These are phyloP conservation scores for Naganishia vaughanmartiniae DNA, from an alignment of 768 basidiomycete species.

Conservation along the genomic window DNA sequence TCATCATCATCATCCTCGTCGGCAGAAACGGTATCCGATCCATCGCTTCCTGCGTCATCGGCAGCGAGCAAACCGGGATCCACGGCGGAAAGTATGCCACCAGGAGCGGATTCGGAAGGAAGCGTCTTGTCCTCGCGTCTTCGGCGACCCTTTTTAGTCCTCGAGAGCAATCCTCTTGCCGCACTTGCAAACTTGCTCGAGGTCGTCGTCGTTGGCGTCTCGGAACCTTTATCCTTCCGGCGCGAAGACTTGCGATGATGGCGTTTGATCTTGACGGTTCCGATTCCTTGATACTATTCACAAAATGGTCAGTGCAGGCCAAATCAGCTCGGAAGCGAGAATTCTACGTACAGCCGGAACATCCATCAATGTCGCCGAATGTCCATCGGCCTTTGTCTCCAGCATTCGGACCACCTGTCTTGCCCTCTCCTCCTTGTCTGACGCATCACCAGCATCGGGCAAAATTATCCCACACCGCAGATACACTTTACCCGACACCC, in stretches of 20 bases:
- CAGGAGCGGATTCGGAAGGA: neutral
- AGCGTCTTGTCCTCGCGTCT: slow-evolving; percentile 10
- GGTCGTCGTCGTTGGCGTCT: slow-evolving; percentile 6
- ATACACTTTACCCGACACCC: slow-evolving; percentile 59
- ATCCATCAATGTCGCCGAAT: slow-evolving; percentile 37
- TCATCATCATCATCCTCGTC: slow-evolving; percentile 58
- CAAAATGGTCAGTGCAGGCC: slow-evolving; percentile 14
- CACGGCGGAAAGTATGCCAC: neutral
- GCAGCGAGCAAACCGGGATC: neutral
- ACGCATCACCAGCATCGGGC: slow-evolving; percentile 50
- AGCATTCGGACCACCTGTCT: neutral
- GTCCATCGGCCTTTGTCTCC: slow-evolving; percentile 21
- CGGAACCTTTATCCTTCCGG: neutral
- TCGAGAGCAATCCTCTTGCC: slow-evolving; percentile 21
- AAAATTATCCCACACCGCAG: slow-evolving; percentile 64
- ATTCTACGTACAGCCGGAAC: slow-evolving; percentile 48
- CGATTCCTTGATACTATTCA: slow-evolving; percentile 49
- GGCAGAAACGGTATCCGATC: neutral
- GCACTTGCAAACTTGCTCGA: slow-evolving; percentile 20
- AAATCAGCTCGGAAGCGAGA: neutral
- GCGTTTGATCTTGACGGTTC: slow-evolving; percentile 45
- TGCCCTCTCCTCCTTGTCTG: slow-evolving; percentile 53
- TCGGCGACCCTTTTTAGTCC: slow-evolving; percentile 32
- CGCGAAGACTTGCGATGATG: neutral
- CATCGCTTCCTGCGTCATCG: neutral